Evolutionary conservation across 305 asterid species (phyloP), one percentile per base, ranked within the genome.

Genomic region (Solanum chacoense): DNA sequence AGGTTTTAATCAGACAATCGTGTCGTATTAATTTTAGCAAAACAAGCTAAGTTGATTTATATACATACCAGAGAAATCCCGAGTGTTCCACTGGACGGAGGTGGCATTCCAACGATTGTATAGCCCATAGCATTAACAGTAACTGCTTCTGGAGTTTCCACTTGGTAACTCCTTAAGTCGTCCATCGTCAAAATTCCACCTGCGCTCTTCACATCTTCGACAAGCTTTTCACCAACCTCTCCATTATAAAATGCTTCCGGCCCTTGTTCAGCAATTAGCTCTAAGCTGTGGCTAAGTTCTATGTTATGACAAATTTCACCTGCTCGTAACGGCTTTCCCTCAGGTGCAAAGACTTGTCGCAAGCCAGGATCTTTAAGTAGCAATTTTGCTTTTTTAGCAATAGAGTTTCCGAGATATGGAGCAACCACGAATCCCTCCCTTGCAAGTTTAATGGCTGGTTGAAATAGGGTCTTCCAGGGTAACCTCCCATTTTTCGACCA

Each of bases 81-180:
- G 1, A 96, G 90, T 0, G 96, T 93, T 89, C 99, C 99, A 89
- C 96, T 94, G 18, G 98, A 96, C 22, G 99, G 99, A 36, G 98
- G 98, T 34, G 98, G 98, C 99, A 96, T 95, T 59, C 99, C 98
- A 26, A 96, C 88, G 86, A 97, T 95, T 40, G 93, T 90, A 90
- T 93, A 95, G 7, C 98, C 98, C 97, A 94, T 91, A 22, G 91
- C 92, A 40, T 94, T 91, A 12, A 96, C 92, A 16, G 92, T 87
- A 31, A 95, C 90, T 13, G 98, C 96, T 67, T 91, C 91, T 0
- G 93, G 91, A 50, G 93, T 94, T 76, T 84, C 90, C 16, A 94
- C 98, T 67, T 45, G 65, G 37, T 96, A 97, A 81, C 90, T 92
- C 92, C 95, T 94, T 87, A 97, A 87, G 91, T 97, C 99, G 31